Evolutionary conservation across 495 filamentous ascomycete species (phyloP).

Genomic region (Sporormia fimetaria): DNA sequence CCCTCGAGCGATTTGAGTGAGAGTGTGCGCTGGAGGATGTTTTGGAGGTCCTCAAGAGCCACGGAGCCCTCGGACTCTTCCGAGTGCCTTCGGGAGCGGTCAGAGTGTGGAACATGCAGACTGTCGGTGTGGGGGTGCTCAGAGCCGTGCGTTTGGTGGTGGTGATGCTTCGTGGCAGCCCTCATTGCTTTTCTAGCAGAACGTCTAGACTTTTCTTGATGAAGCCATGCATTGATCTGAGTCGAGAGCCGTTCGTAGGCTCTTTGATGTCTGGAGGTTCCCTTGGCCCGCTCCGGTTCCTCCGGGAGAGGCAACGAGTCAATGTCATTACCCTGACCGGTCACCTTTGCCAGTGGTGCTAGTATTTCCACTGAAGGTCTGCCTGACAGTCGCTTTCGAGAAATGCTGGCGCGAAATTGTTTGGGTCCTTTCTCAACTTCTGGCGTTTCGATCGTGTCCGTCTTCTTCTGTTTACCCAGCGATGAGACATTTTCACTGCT

Average conservation of each 20-base stretch:
- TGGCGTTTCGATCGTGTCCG: slow-evolving; percentile 23
- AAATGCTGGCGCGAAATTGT: slow-evolving; percentile 25
- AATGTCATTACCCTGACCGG: slow-evolving; percentile 5
- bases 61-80: slow-evolving; percentile 26
- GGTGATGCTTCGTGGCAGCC: slow-evolving; percentile 17
- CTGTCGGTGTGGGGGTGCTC: slow-evolving; percentile 7
- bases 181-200: slow-evolving; percentile 39
- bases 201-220: slow-evolving; percentile 59
- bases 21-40: slow-evolving; percentile 29
- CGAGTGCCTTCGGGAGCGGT: slow-evolving; percentile 12
- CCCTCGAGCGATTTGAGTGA: slow-evolving; percentile 28
- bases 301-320: slow-evolving; percentile 10
- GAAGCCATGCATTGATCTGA: slow-evolving; percentile 70
- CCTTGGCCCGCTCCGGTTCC: slow-evolving; percentile 10
- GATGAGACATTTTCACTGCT: slow-evolving; percentile 34
- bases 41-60: slow-evolving; percentile 30
- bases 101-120: background rate
- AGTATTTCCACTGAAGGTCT: slow-evolving; percentile 20
- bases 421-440: slow-evolving; percentile 26
- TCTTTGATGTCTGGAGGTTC: slow-evolving; percentile 1
- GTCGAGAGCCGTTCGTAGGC: slow-evolving; percentile 45
- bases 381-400: slow-evolving; percentile 26
- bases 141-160: slow-evolving; percentile 24
- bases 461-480: slow-evolving; percentile 29
- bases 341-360: slow-evolving; percentile 7